These are phyloP conservation scores for Pisolithus thermaeus DNA, from an alignment of 1,284 basidiomycete genomes.

Conservation along the genomic window DNA sequence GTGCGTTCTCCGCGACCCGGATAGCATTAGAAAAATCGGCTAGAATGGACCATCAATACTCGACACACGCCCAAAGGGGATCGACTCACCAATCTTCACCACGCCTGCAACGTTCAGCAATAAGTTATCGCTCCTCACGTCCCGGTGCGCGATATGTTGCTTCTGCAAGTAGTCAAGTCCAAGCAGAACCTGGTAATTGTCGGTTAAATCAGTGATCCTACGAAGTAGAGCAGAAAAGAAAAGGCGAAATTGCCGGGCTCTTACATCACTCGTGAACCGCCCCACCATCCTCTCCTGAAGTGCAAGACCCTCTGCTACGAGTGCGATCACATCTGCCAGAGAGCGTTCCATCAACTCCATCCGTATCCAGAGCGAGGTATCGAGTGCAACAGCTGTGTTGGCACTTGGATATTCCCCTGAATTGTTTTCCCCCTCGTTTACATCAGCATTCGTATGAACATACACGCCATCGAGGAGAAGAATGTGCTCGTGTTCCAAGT, in stretches of 20 bases:
- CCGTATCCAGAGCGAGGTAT: conserved; percentile 62
- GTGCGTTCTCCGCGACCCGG: conserved; percentile 42
- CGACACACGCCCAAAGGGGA: conserved; percentile 1
- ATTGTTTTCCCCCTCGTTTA: conserved; percentile 36
- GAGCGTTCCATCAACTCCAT: conserved; percentile 86
- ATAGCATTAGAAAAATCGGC: conserved; percentile 76
- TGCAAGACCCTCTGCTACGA: conserved; percentile 53
- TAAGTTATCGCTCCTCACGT: conserved; percentile 75
- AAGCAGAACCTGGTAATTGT: conserved; percentile 44
- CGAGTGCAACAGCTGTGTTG: conserved; percentile 4
- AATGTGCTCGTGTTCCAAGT: conserved; percentile 53
- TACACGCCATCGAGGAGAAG: conserved; percentile 64
- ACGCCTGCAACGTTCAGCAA: conserved; percentile 60
- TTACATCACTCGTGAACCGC: conserved; percentile 66
- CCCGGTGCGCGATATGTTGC: conserved; percentile 67
- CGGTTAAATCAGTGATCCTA: neutral
- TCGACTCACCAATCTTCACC: conserved; percentile 64
- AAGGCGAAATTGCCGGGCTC: conserved; percentile 25
- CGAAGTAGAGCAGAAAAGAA: neutral
- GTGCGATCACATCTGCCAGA: conserved; percentile 66
- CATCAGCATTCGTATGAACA: conserved; percentile 41
- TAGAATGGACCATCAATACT: conserved; percentile 20
- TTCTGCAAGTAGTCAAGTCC: conserved; percentile 60
- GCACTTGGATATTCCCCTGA: neutral
- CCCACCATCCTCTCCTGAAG: conserved; percentile 62